Evolutionary conservation across 306 rosid species (phyloP), one percentile per base, ranked within the genome.

Genomic region (Cucurbita ficifolia): DNA sequence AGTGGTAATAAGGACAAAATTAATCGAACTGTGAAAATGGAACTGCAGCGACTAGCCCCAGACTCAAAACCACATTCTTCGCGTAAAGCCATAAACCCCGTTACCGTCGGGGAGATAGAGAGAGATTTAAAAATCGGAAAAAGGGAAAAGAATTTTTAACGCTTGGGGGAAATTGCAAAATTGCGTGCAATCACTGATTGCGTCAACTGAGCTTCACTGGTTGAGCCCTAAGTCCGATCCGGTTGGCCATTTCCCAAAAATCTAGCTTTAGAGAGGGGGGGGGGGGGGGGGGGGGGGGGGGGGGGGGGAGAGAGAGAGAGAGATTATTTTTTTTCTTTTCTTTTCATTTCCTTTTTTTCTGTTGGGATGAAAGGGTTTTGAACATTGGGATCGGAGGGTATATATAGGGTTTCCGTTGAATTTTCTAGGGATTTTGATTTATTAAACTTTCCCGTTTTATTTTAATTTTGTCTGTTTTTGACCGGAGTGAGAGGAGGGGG

Each of bases 371-470:
- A 64, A 52, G 60, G 67, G 75, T 84, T 92, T 88, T 81, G 85
- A 92, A 88, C 86, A 84, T 88, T 90, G 90, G 85, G 89, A 93
- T 90, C 96, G 77, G 94, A 86, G 87, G 89, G 89, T 81, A 81
- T 84, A 62, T 60, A 79, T 77, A 76, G 89, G 78, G 78, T 49
- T 68, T 81, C 40, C 82, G 76, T 70, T 81, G 79, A 73, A 74
- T 46, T 77, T 86, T 78, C 82, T 76, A 73, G 78, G 82, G 86
- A 82, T 71, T 83, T 85, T 80, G 76, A 81, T 78, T 70, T 72
- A 81, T 77, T 82, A 35, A 70, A 77, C 75, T 54, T 77, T 78
- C 76, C 78, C 69, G 51, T 69, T 76, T 76, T 74, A 48, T 64
- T 82, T 80, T 53, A 76, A 76, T 42, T 75, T 76, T 76, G 61